phyloP scores from a whole-genome alignment of 768 basidiomycete species.

The Boletus barrowsii region DNA sequence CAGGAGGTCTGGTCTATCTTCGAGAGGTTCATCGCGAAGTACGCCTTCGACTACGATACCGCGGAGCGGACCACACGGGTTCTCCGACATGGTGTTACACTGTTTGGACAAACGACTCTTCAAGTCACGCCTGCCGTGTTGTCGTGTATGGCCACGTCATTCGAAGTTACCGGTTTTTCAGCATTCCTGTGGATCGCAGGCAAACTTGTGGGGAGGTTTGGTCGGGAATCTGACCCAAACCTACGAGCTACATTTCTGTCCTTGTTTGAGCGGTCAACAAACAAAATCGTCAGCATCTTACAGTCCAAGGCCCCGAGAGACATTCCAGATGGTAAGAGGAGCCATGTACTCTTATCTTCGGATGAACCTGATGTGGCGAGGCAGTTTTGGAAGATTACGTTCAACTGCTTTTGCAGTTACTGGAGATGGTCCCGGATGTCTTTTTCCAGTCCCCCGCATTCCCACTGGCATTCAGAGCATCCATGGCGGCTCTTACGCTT shows the following conservation, averaged over 20 bases:
- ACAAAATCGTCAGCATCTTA: slow-evolving; percentile 64
- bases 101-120: slow-evolving; percentile 70
- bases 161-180: slow-evolving; percentile 77
- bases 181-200: slow-evolving; percentile 94
- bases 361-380: slow-evolving; percentile 1
- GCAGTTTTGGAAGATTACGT: slow-evolving; percentile 93
- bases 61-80: slow-evolving; percentile 84
- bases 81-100: slow-evolving; percentile 75
- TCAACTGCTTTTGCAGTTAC: slow-evolving; percentile 70
- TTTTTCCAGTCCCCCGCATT: slow-evolving; percentile 79
- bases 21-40: slow-evolving; percentile 74
- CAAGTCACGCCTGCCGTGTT: slow-evolving; percentile 69
- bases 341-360: not conserved
- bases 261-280: slow-evolving; percentile 74
- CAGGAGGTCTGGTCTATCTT: slow-evolving; percentile 82
- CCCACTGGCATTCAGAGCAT: slow-evolving; percentile 70
- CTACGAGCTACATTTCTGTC: slow-evolving; percentile 58
- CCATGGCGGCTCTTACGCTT: slow-evolving; percentile 77
- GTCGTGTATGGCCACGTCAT: slow-evolving; percentile 70
- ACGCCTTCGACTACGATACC: slow-evolving; percentile 70
- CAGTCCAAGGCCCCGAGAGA: slow-evolving; percentile 66
- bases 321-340: slow-evolving; percentile 82
- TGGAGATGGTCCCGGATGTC: slow-evolving; percentile 66
- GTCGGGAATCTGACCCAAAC: slow-evolving; percentile 54
- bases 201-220: slow-evolving; percentile 78